A percentile compares a stretch with the other conserved stretches of the same genome.
Conservation (phyloP, 768 basidiomycete species). For the Chalciporus pseudorubinellus region DNA sequence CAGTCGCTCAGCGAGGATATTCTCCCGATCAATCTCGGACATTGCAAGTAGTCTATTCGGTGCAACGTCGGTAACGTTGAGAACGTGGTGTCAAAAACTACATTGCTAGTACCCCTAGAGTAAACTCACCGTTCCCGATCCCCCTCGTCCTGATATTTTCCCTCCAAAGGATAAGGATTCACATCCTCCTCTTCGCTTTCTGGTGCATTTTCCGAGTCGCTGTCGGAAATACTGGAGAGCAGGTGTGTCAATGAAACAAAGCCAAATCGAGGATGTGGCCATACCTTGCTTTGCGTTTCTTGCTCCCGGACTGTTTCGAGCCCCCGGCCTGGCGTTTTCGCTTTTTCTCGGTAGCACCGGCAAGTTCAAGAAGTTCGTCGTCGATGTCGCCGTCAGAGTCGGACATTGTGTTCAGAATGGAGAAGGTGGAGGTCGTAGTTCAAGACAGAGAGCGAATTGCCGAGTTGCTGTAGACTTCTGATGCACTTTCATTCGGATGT, state of each 20-base stretch:
- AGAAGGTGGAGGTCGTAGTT: neutral
- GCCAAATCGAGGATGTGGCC: constrained; percentile 21
- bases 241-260: neutral
- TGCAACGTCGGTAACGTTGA: constrained; percentile 6
- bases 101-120: constrained; percentile 23
- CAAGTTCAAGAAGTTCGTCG: constrained; percentile 81
- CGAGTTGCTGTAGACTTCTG: neutral
- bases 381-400: constrained; percentile 51
- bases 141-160: constrained; percentile 81
- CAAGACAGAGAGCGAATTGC: constrained; percentile 3
- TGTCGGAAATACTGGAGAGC: constrained; percentile 38
- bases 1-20: constrained; percentile 72
- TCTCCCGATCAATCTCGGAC: constrained; percentile 89
- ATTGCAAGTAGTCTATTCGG: constrained; percentile 64
- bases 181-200: constrained; percentile 62
- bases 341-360: constrained; percentile 66
- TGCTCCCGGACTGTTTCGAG: constrained; percentile 44
- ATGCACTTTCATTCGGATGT: constrained; percentile 4
- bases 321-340: constrained; percentile 55
- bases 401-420: constrained; percentile 36
- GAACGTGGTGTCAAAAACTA: constrained; percentile 26
- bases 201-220: constrained; percentile 49
- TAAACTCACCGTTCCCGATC: constrained; percentile 76
- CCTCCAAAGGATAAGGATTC: constrained; percentile 87
- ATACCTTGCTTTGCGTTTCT: constrained; percentile 76